A percentile compares a stretch with the other conserved stretches of the same genome.
Conservation (phyloP, 208 protist genomes). For the Tetramitus jugosus region DNA sequence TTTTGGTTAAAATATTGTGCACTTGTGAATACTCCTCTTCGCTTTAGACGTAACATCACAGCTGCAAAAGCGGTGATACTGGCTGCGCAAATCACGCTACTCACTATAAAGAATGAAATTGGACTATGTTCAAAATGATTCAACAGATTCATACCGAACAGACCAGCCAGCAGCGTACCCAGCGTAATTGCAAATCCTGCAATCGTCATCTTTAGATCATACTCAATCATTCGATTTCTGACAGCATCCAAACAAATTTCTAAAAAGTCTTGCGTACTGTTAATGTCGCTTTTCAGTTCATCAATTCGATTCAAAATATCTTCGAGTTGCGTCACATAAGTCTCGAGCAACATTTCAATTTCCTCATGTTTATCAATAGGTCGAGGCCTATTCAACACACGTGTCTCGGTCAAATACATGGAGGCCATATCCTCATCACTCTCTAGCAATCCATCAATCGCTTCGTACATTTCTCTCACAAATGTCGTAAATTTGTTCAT, state of each 20-base stretch:
- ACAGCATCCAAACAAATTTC: constrained; percentile 17
- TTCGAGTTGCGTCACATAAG: background rate
- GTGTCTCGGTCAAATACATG: constrained; percentile 20
- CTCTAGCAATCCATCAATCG: constrained; percentile 10
- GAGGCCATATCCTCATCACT: constrained; percentile 21
- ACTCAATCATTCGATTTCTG: constrained; percentile 20
- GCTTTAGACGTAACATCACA: no score
- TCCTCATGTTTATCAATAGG: constrained; percentile 9
- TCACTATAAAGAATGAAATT: no score
- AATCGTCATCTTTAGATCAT: constrained; percentile 1
- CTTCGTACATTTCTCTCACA: constrained; percentile 18
- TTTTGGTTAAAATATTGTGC: no score
- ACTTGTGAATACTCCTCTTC: no score
- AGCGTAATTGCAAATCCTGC: background rate
- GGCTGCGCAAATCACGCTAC: no score
- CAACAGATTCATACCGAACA: constrained; percentile 27
- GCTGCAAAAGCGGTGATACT: no score
- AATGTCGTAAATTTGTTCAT: constrained; percentile 7
- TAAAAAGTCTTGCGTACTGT: constrained; percentile 19
- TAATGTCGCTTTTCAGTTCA: background rate
- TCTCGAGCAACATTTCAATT: constrained; percentile 26
- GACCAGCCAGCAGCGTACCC: constrained; percentile 9
- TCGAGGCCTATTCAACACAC: background rate
- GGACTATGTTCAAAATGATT: constrained; percentile 17
- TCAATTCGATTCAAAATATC: background rate